These are phyloP conservation scores for Pythium scleroteichum DNA, from an alignment of 352 stramenopile species.

Conservation along the genomic window DNA sequence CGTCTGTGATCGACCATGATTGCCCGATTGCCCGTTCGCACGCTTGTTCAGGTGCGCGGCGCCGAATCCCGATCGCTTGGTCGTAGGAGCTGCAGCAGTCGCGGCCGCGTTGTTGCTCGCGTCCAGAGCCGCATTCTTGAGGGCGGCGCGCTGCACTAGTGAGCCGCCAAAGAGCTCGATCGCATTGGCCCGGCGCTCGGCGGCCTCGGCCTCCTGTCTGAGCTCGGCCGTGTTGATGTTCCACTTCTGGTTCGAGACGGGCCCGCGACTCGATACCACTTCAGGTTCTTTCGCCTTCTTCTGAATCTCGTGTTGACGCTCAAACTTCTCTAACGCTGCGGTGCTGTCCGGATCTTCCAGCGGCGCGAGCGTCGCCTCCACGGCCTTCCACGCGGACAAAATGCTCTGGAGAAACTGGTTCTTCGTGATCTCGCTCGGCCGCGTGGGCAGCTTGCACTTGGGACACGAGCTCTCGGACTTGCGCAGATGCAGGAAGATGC, in stretches of 20 bases:
- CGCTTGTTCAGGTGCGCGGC: conserved; percentile 9
- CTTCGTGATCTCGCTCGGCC: conserved; percentile 74
- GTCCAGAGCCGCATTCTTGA: conserved; percentile 34
- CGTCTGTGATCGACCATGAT: not conserved
- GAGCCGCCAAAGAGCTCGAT: conserved; percentile 27
- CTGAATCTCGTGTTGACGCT: conserved; percentile 30
- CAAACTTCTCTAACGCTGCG: conserved; percentile 16
- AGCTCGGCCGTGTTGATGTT: conserved; percentile 68
- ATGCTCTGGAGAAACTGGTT: conserved; percentile 89
- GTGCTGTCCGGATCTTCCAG: conserved; percentile 43
- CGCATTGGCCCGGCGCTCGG: conserved; percentile 27
- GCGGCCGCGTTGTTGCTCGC: conserved; percentile 29
- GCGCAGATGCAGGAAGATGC: conserved; percentile 66
- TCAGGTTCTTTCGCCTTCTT: not conserved
- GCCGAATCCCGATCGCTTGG: conserved; percentile 18
- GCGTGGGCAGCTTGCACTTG: conserved; percentile 69
- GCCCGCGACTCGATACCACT: conserved; percentile 25
- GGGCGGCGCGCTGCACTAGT: conserved; percentile 21
- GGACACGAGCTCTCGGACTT: conserved; percentile 65
- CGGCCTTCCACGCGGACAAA: conserved; percentile 67
- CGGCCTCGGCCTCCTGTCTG: conserved; percentile 44
- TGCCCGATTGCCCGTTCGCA: conserved; percentile 2
- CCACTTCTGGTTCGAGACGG: conserved; percentile 68
- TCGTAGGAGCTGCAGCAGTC: conserved; percentile 4
- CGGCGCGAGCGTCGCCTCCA: conserved; percentile 60